These are phyloP conservation scores for Ophiocordyceps australis DNA, from an alignment of 2,329 filamentous ascomycete genomes.

Conservation along the genomic window DNA sequence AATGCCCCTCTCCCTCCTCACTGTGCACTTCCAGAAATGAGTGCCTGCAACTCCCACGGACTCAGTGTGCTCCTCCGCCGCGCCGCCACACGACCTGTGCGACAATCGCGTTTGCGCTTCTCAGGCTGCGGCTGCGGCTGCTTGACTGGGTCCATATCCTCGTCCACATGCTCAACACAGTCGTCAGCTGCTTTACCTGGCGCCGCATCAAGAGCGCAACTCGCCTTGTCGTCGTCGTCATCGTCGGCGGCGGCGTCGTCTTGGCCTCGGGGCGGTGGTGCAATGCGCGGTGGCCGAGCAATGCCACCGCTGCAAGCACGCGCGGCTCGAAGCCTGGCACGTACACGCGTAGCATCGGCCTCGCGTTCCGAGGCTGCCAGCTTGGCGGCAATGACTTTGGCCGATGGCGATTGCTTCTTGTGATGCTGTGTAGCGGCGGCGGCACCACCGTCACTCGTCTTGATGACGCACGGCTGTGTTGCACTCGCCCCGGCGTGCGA, in stretches of 20 bases:
- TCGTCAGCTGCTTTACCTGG: background rate
- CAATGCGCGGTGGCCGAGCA: background rate
- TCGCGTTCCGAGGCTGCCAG: constrained; percentile 45
- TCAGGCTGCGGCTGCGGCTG: constrained; percentile 9
- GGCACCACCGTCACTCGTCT: too few relatives aligned
- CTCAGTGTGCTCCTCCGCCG: constrained; percentile 58
- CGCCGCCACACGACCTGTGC: constrained; percentile 34
- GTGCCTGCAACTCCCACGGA: constrained; percentile 52
- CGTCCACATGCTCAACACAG: too few relatives aligned
- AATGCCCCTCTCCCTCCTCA: too few relatives aligned
- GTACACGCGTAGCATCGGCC: constrained; percentile 42
- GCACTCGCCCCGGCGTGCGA: too few relatives aligned
- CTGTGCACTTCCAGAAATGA: constrained; percentile 34
- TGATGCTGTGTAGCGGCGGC: too few relatives aligned
- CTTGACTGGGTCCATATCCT: constrained; percentile 17
- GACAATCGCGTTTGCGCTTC: constrained; percentile 32
- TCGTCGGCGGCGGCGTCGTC: constrained; percentile 9
- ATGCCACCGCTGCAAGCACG: constrained; percentile 14
- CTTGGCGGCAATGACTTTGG: constrained; percentile 44
- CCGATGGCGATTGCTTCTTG: too few relatives aligned
- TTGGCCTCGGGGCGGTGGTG: constrained; percentile 1
- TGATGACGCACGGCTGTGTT: too few relatives aligned
- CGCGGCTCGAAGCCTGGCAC: constrained; percentile 42
- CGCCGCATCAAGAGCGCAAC: background rate
- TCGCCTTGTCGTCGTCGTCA: background rate